Base-by-base conservation (phyloP, 2,329 filamentous ascomycete species). In the Trichophyton benhamiae region DNA sequence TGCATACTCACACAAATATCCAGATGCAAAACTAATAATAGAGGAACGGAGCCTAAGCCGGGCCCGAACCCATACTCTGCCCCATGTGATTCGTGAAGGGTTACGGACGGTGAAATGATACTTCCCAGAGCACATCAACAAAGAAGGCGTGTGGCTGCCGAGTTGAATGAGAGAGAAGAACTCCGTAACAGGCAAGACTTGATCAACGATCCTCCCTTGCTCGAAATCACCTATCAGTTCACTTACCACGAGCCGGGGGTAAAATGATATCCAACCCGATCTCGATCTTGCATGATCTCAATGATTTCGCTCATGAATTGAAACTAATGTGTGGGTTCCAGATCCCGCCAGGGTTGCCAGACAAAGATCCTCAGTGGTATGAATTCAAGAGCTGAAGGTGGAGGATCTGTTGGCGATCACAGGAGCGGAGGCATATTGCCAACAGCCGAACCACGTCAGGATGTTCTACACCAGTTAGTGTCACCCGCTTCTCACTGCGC, bases 61-160 rank as follows among this genome's bases (percentile, higher is more conserved):
- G 57, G 38, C 57, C 38, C 41, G 41, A 36, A 48, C 46, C 57
- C 57, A 20, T 59, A 41, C 48, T 59, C 41, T 41, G 57, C 25
- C 41, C 57, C 41, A n/a, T 59, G 57, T 17, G 48, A 22, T 53
- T 30, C 25, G 49, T 13, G 13, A 33, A 53, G 15, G 3, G 27
- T 6, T 25, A 25, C 27, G 27, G 27, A 7, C 6, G 27, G 20
- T 25, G 41, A 44, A 17, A 17, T 44, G n/a, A n/a, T 17, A 17
- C 15, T 44, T 44, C n/a, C 3, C 48, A n/a, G 5, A 13, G 48
- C 3, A 3, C 20, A 11, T 22, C 9, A 15, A 53, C 49, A 53
- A 33, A 53, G 49, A 27, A 53, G 17, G 49, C 17, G 8, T 25
- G 27, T 53, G 49, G 27, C 49, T 25, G 27, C 3, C 17, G 49